Conservation (phyloP, 768 basidiomycete genomes). For the Amanita inopinata region DNA sequence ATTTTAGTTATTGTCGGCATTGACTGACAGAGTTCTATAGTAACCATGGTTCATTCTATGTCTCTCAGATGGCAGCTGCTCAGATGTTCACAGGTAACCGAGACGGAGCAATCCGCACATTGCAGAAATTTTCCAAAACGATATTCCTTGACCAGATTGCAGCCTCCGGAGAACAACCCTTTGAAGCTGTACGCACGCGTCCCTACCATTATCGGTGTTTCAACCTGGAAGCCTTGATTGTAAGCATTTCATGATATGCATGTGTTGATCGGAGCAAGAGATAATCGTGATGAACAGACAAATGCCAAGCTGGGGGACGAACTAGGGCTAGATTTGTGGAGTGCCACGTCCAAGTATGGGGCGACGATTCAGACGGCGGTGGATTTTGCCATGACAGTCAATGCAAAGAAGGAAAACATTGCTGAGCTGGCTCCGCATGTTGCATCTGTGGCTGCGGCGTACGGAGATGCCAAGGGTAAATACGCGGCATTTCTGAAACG, state of each 20-base stretch:
- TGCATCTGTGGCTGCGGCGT: conserved; percentile 44
- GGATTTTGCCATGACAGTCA: conserved; percentile 44
- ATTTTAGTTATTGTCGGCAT: not conserved
- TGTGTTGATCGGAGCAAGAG: conserved; percentile 1
- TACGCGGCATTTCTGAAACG: conserved; percentile 40
- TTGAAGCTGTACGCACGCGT: conserved; percentile 49
- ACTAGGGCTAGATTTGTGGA: conserved; percentile 44
- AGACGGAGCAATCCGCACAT: conserved; percentile 35
- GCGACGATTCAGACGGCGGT: conserved; percentile 50
- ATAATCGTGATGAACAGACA: conserved; percentile 24
- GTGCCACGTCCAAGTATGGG: conserved; percentile 35
- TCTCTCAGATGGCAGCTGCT: conserved; percentile 46
- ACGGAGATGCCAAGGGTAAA: conserved; percentile 50
- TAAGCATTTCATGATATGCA: conserved; percentile 19
- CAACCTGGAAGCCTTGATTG: conserved; percentile 62
- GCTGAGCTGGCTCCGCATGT: conserved; percentile 47
- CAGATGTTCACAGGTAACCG: conserved; percentile 44
- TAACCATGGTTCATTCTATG: conserved; percentile 61
- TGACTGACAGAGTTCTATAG: conserved; percentile 21
- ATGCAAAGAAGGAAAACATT: conserved; percentile 23
- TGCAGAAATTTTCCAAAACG: conserved; percentile 38
- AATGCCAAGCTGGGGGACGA: conserved; percentile 46
- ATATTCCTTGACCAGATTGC: conserved; percentile 44
- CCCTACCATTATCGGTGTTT: conserved; percentile 63
- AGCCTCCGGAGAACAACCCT: conserved; percentile 52